phyloP scores from a whole-genome alignment of 306 rosid species.

The Quercus rubra region DNA sequence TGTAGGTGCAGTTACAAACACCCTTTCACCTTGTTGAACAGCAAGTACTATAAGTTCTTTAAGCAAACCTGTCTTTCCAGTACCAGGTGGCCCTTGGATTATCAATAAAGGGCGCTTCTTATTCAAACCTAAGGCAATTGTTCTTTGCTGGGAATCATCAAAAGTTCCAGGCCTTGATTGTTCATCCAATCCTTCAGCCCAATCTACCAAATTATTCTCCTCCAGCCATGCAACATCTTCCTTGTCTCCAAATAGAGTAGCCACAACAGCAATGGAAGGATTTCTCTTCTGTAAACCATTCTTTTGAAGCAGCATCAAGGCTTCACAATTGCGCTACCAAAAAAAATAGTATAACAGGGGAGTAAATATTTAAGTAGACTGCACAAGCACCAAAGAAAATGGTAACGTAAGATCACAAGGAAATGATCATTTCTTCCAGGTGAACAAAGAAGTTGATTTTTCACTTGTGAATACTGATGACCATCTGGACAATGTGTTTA shows the following conservation, averaged over 20 bases:
- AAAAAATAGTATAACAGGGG: constrained; percentile 12
- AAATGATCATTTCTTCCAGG: neutral
- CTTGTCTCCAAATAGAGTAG: constrained; percentile 71
- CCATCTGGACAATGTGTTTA: neutral
- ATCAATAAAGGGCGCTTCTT: constrained; percentile 64
- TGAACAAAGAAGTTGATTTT: neutral
- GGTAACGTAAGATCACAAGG: neutral
- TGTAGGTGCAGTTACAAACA: constrained; percentile 84
- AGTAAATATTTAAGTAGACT: constrained; percentile 6
- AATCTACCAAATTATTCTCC: constrained; percentile 50
- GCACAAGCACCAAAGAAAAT: neutral
- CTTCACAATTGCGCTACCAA: constrained; percentile 85
- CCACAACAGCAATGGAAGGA: constrained; percentile 63
- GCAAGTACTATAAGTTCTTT: constrained; percentile 58
- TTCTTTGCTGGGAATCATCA: constrained; percentile 56
- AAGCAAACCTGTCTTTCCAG: constrained; percentile 82
- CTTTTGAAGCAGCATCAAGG: constrained; percentile 81
- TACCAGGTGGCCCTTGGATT: constrained; percentile 91
- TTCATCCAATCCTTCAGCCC: constrained; percentile 40
- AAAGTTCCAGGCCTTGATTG: constrained; percentile 30
- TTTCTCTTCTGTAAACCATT: constrained; percentile 71
- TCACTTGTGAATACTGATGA: too few species aligned
- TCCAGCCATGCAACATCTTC: constrained; percentile 65
- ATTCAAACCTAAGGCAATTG: constrained; percentile 68
- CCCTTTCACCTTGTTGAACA: constrained; percentile 75